Evolutionary conservation across 306 rosid genomes (phyloP), one percentile per base, ranked within the genome.

Genomic region (Arachis stenosperma): DNA sequence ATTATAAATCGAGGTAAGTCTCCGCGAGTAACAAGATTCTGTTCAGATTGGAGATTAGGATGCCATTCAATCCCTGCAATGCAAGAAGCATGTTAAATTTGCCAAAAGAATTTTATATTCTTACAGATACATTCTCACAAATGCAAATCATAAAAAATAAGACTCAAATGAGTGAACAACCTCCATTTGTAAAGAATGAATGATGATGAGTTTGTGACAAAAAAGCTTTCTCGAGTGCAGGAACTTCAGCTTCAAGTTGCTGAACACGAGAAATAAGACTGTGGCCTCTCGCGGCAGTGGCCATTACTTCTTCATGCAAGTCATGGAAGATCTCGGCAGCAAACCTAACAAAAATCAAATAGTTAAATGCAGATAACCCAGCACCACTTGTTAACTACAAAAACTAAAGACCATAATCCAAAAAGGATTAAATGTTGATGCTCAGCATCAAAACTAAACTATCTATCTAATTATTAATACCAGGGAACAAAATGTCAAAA

Each of bases 181-280:
- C 99, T 92, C 85, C 37, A 70, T 85, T 86, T 15, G 86, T 75
- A 64, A 83, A 87, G 79, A 83, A 87, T 2, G 91, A 82, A 2
- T 86, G 73, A 79, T 88, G 91, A 81, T 70, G 90, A 22, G 93
- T 84, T 75, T 86, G 88, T 53, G 93, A 82, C 50, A 92, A 82
- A 74, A 92, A 82, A 29, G 79, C 89, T 87, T 84, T 92, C 82
- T 95, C 99, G 62, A 92, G 79, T 33, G 90, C 78, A 69, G 99
- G 99, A 90, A 90, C 84, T 62, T 95, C 99, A 61, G 93, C 89
- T 86, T 95, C 99, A 58, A 95, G 90, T 82, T 95, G 99, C 71
- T 92, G 98, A 60, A 92, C 90, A 50, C 99, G 99, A 78, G 77
- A 85, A 81, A 84, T 66, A 64, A 95, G 93, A 69, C 87, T 76